Base-by-base conservation (phyloP, 306 rosid species). In the Vigna angularis region DNA sequence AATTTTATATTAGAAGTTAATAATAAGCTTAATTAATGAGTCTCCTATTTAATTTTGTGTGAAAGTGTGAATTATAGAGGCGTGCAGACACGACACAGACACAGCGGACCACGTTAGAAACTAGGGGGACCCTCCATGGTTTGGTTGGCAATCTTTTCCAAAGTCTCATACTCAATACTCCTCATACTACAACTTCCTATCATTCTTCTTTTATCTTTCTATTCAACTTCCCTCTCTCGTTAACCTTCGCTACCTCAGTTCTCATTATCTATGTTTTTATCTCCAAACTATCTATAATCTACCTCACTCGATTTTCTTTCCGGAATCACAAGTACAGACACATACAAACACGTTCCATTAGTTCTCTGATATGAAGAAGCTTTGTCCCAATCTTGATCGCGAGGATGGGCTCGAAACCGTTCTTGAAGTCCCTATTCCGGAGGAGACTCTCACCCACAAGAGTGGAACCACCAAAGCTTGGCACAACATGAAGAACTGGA, bases 351-450 rank as follows among this genome's bases (percentile, higher is more conserved):
- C 51, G 9, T 74, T 59, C 24, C 17, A 38, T 45, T 30, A 15
- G 8, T 32, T 73, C 40, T 67, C 32, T 64, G 40, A 12, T 30
- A 94, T 94, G 98, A 94, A 93, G 97, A 94, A 85, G 84, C 92
- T 90, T 1, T 90, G 96, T 75, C 96, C 97, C 1, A 94, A 94
- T 74, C 88, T 86, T 83, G 98, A 94, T 73, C 85, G 92, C 0
- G 98, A 94, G 66, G 93, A 94, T 74, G 94, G 93, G 3, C 96
- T 94, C 59, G 97, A 94, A 49, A 94, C 98, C 0, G 98, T 94
- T 66, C 95, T 94, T n/a, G 98, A 94, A 74, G 98, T 94, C 8
- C 98, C 97, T 26, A 82, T 94, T n/a, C 98, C 97, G 0, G 98
- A 94, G 24, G 96, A 94, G 78, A 94, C 88, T 79, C 80, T 85